Evolutionary conservation across 2,329 filamentous ascomycete species (phyloP).

Genomic region (Cladosporium cucumerinum): DNA sequence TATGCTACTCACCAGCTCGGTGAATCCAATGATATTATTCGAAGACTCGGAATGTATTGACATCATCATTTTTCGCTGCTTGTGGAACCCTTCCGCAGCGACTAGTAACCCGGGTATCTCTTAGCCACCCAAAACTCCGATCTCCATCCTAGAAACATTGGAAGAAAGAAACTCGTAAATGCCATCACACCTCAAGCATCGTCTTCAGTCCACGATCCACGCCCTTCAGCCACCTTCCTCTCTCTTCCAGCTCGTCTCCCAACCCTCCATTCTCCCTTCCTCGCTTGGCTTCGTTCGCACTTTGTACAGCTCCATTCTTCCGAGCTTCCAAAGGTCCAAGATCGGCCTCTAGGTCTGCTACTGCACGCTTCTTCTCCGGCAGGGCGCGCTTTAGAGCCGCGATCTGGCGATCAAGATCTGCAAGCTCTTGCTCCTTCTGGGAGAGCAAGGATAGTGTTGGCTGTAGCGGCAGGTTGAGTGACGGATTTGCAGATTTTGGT

Average conservation of each 20-base stretch:
- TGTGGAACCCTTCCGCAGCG: background rate
- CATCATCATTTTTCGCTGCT: background rate
- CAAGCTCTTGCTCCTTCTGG: constrained; percentile 41
- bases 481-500: constrained; percentile 36
- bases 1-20: background rate
- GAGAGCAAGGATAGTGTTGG: constrained; percentile 41
- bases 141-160: background rate
- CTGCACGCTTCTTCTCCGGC: constrained; percentile 63
- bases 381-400: constrained; percentile 56
- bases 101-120: constrained; percentile 1
- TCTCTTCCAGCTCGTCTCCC: constrained; percentile 71
- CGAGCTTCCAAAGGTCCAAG: constrained; percentile 65
- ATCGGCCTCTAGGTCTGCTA: constrained; percentile 65
- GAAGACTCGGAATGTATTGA: background rate
- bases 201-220: constrained; percentile 62
- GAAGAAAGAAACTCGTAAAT: background rate
- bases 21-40: background rate
- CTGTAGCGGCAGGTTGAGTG: constrained; percentile 43
- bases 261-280: constrained; percentile 64
- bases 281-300: constrained; percentile 65
- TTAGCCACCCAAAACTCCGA: background rate
- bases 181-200: constrained; percentile 55
- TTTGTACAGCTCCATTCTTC: constrained; percentile 58
- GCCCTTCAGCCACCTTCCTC: constrained; percentile 70
- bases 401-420: constrained; percentile 43